Conservation (phyloP, 306 rosid genomes). For the Abrus precatorius region DNA sequence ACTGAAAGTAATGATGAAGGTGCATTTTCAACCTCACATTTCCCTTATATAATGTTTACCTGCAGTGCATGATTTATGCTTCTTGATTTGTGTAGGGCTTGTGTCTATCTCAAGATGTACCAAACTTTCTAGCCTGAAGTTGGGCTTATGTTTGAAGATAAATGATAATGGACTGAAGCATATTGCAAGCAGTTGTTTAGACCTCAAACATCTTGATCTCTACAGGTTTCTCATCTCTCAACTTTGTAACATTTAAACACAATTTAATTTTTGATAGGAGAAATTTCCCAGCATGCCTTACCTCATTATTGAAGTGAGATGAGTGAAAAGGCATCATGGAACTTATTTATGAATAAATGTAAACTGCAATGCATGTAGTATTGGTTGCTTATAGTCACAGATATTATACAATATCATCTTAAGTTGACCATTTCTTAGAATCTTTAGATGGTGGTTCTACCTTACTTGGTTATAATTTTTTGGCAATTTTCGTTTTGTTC, state of each 20-base stretch:
- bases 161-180: conserved; percentile 67
- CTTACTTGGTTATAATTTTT: neutral
- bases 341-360: neutral
- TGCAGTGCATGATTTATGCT: conserved; percentile 28
- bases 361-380: conserved; percentile 1
- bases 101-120: conserved; percentile 67
- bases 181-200: conserved; percentile 59
- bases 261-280: neutral
- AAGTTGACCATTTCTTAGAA: conserved; percentile 17
- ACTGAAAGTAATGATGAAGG: conserved; percentile 73
- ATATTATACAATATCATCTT: neutral
- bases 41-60: conserved; percentile 16
- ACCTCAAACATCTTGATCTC: conserved; percentile 65
- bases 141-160: conserved; percentile 67
- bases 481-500: neutral
- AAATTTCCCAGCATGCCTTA: neutral
- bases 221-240: conserved; percentile 61
- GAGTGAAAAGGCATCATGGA: neutral
- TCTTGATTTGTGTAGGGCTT: conserved; percentile 62
- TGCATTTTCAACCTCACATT: conserved; percentile 29
- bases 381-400: neutral
- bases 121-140: conserved; percentile 60
- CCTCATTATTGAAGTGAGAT: conserved; percentile 2
- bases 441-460: conserved; percentile 23
- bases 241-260: conserved; percentile 33